Percentiles rank a stretch among this genome's conserved stretches.
phyloP scores from a whole-genome alignment of 2,329 filamentous ascomycete genomes.

The Aspergillus awamori region DNA sequence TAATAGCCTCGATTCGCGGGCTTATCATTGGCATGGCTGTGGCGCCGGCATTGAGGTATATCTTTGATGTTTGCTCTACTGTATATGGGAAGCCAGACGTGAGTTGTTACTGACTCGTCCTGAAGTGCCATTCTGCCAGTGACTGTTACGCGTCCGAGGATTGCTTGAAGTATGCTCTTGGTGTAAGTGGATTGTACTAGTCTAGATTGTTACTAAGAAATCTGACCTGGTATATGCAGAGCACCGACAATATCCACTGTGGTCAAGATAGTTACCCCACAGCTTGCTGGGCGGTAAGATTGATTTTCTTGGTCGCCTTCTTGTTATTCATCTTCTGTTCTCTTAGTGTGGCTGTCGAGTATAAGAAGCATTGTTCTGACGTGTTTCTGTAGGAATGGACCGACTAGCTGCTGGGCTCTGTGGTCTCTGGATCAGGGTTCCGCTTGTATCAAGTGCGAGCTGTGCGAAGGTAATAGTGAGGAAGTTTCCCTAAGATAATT shows the following conservation, averaged over 20 bases:
- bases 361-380: background rate
- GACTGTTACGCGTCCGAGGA: background rate
- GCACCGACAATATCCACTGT: constrained; percentile 3
- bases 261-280: background rate
- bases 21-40: constrained; percentile 5
- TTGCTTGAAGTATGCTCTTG: background rate
- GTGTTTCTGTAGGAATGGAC: background rate
- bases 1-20: background rate
- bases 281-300: constrained; percentile 8
- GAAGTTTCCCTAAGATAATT: too few relatives aligned
- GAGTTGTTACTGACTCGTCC: background rate
- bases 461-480: too few relatives aligned
- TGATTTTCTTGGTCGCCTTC: background rate
- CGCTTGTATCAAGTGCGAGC: too few relatives aligned
- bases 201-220: background rate
- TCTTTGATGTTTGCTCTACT: background rate
- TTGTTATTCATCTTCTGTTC: background rate
- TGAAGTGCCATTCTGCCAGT: background rate
- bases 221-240: background rate
- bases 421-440: too few relatives aligned
- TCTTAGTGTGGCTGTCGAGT: background rate
- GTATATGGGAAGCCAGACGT: background rate
- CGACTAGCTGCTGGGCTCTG: background rate
- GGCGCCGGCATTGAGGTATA: background rate
- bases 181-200: background rate